A percentile compares a stretch with the other conserved stretches of the same genome.
Conservation (phyloP, 345 rosid genomes). For the Linum tenue region DNA sequence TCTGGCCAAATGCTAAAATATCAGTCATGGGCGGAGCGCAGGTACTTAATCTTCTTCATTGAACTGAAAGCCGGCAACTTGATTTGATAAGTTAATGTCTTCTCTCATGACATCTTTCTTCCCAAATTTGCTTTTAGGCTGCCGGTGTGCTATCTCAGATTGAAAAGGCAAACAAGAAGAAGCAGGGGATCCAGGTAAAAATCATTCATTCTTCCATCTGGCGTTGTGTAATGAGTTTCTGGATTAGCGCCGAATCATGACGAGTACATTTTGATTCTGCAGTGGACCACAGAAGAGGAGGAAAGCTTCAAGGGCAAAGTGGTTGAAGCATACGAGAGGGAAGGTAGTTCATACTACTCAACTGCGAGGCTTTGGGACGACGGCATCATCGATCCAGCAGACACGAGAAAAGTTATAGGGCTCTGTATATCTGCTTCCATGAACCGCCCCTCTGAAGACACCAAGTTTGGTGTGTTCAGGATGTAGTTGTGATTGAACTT, state of each 20-base stretch:
- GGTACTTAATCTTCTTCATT: slow-evolving; percentile 29
- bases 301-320: slow-evolving; percentile 63
- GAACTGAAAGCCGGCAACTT: background rate
- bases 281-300: slow-evolving; percentile 80
- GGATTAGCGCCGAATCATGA: too few relatives aligned
- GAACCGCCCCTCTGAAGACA: slow-evolving; percentile 51
- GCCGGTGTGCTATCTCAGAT: slow-evolving; percentile 91
- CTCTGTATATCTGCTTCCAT: slow-evolving; percentile 62
- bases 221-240: too few relatives aligned
- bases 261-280: slow-evolving; percentile 2
- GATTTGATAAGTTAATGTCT: background rate
- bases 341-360: slow-evolving; percentile 74
- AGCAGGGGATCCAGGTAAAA: slow-evolving; percentile 70
- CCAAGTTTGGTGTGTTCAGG: slow-evolving; percentile 78
- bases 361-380: slow-evolving; percentile 97
- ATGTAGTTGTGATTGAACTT: slow-evolving; percentile 38
- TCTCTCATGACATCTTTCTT: background rate
- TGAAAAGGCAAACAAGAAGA: slow-evolving; percentile 79
- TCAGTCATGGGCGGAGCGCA: slow-evolving; percentile 97
- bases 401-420: slow-evolving; percentile 61
- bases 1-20: slow-evolving; percentile 93
- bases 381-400: slow-evolving; percentile 89
- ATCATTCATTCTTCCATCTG: too few relatives aligned
- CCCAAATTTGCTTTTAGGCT: slow-evolving; percentile 36
- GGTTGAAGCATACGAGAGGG: slow-evolving; percentile 67